Evolutionary conservation across 257 asterid species (phyloP), one percentile per base, ranked within the genome.

Genomic region (Misopates orontium): DNA sequence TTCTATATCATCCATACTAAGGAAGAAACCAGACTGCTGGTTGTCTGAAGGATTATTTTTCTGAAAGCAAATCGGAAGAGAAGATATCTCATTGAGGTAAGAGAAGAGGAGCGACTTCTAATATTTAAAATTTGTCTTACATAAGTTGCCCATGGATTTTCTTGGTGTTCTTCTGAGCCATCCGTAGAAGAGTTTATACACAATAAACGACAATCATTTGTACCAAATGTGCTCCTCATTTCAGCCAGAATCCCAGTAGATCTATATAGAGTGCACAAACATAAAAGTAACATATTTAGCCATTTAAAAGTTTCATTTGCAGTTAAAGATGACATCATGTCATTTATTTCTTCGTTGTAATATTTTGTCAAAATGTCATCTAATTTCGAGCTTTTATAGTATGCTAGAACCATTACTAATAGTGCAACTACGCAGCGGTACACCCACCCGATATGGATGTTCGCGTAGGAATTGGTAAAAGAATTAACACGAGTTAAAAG

Each of bases 211-310:
- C 96, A 90, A 81, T 82, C 90, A 79, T 77, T 83, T 62, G 85
- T 73, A 78, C 98, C 98, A 90, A 90, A 94, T 54, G 95, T 78
- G 70, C 75, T 80, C 80, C 81, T 85, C 98, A 90, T 88, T 68
- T 86, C 90, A 60, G 96, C 72, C 77, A 94, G 72, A 68, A 84
- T 81, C 69, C 80, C 83, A 68, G 80, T 68, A 69, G 96, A 86
- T 73, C 97, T 90, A 89, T 79, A 83, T 24, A 74, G 59, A 59
- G 73, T 41, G 60, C 49, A 66, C 25, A 67, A 42, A 64, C 36
- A 62, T 65, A 67, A 60, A 60, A 64, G 60, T 9, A 17, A 40
- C 50, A 52, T 50, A 60, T 31, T 59, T 56, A 66, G 7, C 36
- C 56, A 60, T 51, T 36, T 55, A 45, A 61, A 63, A 58, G 72